Percentiles rank a stretch among this genome's conserved stretches.
Evolutionary conservation across 2,329 filamentous ascomycete genomes (phyloP).

Genomic region (Grosmannia huntii): DNA sequence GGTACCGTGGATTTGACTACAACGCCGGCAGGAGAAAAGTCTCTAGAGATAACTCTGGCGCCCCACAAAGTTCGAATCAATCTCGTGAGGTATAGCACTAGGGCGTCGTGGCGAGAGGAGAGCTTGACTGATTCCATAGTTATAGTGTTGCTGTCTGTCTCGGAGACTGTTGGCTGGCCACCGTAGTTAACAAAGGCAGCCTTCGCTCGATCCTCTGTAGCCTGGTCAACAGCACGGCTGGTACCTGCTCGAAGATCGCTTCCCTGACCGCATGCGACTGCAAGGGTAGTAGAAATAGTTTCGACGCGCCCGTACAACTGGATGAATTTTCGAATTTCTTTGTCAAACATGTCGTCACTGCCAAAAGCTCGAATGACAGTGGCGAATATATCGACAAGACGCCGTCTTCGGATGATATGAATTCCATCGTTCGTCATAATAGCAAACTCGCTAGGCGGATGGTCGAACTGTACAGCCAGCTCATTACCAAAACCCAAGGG

Average conservation of each 20-base stretch:
- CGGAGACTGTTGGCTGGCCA: slow-evolving; percentile 72
- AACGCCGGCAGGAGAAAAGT: slow-evolving; percentile 52
- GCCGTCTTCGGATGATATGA: slow-evolving; percentile 68
- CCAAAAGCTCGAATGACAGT: slow-evolving; percentile 60
- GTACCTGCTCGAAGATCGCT: slow-evolving; percentile 61
- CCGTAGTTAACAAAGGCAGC: slow-evolving; percentile 87
- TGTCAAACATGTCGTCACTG: slow-evolving; percentile 69
- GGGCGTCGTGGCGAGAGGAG: slow-evolving; percentile 78
- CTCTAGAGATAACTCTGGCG: slow-evolving; percentile 58
- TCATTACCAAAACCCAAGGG: slow-evolving; percentile 87
- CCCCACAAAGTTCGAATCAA: slow-evolving; percentile 87
- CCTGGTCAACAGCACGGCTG: slow-evolving; percentile 66
- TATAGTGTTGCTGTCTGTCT: slow-evolving; percentile 57
- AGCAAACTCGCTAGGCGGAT: slow-evolving; percentile 69
- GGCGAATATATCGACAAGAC: slow-evolving; percentile 87
- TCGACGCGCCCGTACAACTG: slow-evolving; percentile 78
- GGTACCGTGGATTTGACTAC: slow-evolving; percentile 55
- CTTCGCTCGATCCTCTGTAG: slow-evolving; percentile 73
- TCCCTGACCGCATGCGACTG: slow-evolving; percentile 89
- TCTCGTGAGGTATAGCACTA: slow-evolving; percentile 76
- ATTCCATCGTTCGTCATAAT: slow-evolving; percentile 86
- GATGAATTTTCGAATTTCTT: slow-evolving; percentile 72
- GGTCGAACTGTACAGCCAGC: slow-evolving; percentile 88
- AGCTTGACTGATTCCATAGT: slow-evolving; percentile 73
- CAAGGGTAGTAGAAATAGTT: slow-evolving; percentile 78